Evolutionary conservation across 2,329 filamentous ascomycete genomes (phyloP), one percentile per base, ranked within the genome.

Genomic region (Apiospora hydei): DNA sequence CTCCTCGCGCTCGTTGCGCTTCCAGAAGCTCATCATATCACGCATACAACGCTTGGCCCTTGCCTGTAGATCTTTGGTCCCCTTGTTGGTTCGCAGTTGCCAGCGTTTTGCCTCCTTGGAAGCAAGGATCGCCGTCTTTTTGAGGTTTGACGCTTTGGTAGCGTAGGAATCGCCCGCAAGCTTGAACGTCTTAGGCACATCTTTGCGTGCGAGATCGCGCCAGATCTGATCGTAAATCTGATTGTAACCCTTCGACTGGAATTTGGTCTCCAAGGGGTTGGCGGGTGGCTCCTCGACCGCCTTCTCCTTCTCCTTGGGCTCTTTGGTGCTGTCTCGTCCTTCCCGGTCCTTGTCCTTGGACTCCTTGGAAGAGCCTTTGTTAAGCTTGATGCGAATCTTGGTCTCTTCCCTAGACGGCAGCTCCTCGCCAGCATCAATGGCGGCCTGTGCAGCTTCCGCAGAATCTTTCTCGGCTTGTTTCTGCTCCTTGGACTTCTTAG

Each of bases 21-120:
- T 98, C 96, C 96, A 99, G 88, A 98, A 99, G 72, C 94, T 91
- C 89, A 98, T 96, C 96, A 99, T 99, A 84, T 99, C 96, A 81
- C 96, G 91, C 96, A 99, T 99, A 73, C 96, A 96, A 76, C 96
- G 93, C 87, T 99, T 99, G 72, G 96, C 96, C 67, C 96, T 91
- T 57, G 96, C 96, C 81, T 98, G 96, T 4, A 97, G 93, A 82
- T 99, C 96, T 83, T 99, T 99, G 82, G 94, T 96, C 80, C 95
- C 97, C 88, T 99, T 98, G 86, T 99, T 99, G 70, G 96, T 99
- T 57, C 95, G 93, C 73, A 97, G 90, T 82, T 99, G 97, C 96
- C 96, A 99, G 79, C 97, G 89, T 80, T 97, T 95, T 70, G 96
- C 96, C 84, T 99, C 96, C 81, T 99, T 99, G 73, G 96, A 97